Evolutionary conservation across 257 asterid species (phyloP).

Genomic region (Jaltomata sinuosa): DNA sequence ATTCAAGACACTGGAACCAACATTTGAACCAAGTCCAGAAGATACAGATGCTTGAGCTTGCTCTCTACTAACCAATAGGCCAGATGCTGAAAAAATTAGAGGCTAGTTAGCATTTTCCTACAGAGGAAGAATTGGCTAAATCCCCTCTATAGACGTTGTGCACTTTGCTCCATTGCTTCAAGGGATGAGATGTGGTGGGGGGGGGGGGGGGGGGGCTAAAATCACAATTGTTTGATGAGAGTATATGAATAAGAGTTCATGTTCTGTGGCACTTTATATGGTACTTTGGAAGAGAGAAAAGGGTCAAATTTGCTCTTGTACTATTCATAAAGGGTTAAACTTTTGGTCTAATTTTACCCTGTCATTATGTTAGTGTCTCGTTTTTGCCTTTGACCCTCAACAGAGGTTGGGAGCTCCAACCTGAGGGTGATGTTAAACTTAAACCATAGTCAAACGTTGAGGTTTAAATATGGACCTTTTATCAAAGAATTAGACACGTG

Average conservation of each 20-base stretch:
- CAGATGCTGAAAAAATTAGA: constrained; percentile 19
- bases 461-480: too few species aligned
- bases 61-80: constrained; percentile 22
- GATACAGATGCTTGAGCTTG: constrained; percentile 22
- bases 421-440: too few species aligned
- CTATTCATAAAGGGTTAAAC: background rate
- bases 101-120: background rate
- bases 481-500: background rate
- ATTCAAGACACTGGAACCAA: constrained; percentile 25
- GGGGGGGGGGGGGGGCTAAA: background rate
- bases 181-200: background rate
- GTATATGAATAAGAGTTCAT: background rate
- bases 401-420: too few species aligned
- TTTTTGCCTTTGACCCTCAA: too few species aligned
- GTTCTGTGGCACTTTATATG: background rate
- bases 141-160: background rate
- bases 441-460: too few species aligned
- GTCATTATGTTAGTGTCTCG: too few species aligned
- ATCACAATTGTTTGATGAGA: background rate
- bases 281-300: background rate
- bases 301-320: background rate
- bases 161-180: background rate
- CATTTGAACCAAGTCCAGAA: constrained; percentile 21
- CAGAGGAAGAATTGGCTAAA: background rate
- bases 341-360: too few species aligned